These are phyloP conservation scores for Fusarium dimerum DNA, from an alignment of 2,329 filamentous ascomycete genomes.

Conservation along the genomic window DNA sequence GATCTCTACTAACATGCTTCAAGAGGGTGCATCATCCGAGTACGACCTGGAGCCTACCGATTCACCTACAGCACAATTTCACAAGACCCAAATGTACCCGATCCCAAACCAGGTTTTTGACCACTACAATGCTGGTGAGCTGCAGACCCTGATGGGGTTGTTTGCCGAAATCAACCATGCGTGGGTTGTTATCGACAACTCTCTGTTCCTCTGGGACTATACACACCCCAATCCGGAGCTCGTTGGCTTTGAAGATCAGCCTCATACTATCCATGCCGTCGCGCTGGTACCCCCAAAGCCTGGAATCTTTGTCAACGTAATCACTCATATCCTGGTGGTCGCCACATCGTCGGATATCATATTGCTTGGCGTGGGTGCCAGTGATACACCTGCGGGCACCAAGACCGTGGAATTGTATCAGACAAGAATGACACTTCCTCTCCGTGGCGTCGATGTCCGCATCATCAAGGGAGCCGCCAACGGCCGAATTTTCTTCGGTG, in stretches of 20 bases:
- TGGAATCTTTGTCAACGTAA: constrained; percentile 83
- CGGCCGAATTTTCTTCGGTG: constrained; percentile 92
- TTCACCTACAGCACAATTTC: constrained; percentile 82
- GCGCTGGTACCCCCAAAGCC: constrained; percentile 81
- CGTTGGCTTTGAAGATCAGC: constrained; percentile 88
- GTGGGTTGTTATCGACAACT: constrained; percentile 95
- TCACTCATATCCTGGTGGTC: constrained; percentile 86
- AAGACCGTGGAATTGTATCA: constrained; percentile 79
- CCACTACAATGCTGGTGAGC: constrained; percentile 84
- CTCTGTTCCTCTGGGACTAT: constrained; percentile 97
- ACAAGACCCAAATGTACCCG: constrained; percentile 81
- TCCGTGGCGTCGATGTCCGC: constrained; percentile 75
- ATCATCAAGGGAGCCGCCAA: constrained; percentile 79
- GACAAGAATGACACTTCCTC: constrained; percentile 79
- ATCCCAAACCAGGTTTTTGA: constrained; percentile 92
- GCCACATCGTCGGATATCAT: constrained; percentile 84
- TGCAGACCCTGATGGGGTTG: constrained; percentile 90
- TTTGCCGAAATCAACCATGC: constrained; percentile 95
- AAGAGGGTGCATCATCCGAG: constrained; percentile 87
- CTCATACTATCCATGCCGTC: constrained; percentile 86
- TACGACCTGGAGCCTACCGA: constrained; percentile 76
- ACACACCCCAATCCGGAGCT: constrained; percentile 88
- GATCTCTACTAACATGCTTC: constrained; percentile 27
- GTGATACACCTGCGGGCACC: constrained; percentile 66
- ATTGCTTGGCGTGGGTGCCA: constrained; percentile 79